phyloP scores from a whole-genome alignment of 1,139 yeast genomes.

The Candida sp. region DNA sequence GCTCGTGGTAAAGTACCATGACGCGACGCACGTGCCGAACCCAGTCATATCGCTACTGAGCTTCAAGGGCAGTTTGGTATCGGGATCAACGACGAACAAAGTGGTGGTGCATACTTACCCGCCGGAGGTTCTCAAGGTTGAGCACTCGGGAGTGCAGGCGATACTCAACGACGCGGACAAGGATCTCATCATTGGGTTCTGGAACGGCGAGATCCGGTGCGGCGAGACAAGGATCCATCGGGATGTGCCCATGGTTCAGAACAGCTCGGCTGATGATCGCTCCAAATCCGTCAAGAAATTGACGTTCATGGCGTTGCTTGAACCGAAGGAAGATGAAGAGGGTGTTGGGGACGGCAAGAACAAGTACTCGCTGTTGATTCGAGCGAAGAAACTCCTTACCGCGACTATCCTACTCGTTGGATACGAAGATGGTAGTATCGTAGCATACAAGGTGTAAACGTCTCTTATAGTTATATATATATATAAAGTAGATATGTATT shows the following conservation, averaged over 20 bases:
- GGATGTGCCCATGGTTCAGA: constrained; percentile 18
- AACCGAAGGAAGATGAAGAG: not conserved
- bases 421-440: constrained; percentile 44
- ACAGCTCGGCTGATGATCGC: constrained; percentile 9
- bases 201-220: constrained; percentile 41
- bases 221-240: constrained; percentile 13
- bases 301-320: constrained; percentile 16
- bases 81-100: constrained; percentile 48
- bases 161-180: constrained; percentile 14
- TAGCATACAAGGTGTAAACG: constrained; percentile 18
- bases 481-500: not conserved
- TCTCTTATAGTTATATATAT: not conserved
- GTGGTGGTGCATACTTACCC: constrained; percentile 27
- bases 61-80: constrained; percentile 26
- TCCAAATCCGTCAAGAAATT: constrained; percentile 16
- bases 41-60: constrained; percentile 49
- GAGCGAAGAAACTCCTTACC: constrained; percentile 16
- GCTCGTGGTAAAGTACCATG: constrained; percentile 23
- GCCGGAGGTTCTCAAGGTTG: constrained; percentile 14
- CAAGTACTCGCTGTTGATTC: constrained; percentile 17
- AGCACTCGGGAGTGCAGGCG: constrained; percentile 26
- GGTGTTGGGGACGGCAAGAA: not conserved
- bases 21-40: constrained; percentile 47
- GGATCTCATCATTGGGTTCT: constrained; percentile 32
- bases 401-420: constrained; percentile 32